Evolutionary conservation across 805 yeast species (phyloP).

Genomic region (Saccharomycopsis guyanensis): DNA sequence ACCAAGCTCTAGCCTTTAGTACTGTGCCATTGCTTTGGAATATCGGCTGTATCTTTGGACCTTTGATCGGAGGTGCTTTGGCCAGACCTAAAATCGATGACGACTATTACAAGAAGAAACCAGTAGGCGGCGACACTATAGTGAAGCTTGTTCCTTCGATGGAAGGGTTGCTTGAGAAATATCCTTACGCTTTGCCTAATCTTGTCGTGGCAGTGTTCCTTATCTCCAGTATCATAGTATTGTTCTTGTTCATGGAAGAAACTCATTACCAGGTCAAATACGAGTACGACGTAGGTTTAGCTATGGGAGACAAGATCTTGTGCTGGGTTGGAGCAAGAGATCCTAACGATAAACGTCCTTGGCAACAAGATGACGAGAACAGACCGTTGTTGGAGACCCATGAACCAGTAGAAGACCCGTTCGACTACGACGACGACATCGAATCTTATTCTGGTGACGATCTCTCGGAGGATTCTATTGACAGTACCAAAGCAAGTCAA

Average conservation of each 20-base stretch:
- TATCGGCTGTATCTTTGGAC: conserved; percentile 54
- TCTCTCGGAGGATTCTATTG: background rate
- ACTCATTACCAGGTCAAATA: conserved; percentile 36
- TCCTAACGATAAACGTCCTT: conserved; percentile 23
- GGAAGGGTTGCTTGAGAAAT: conserved; percentile 28
- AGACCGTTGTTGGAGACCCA: background rate
- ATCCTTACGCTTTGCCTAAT: conserved; percentile 49
- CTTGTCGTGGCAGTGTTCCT: conserved; percentile 36
- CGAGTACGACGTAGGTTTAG: conserved; percentile 39
- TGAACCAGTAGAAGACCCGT: conserved; percentile 9
- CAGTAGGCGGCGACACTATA: background rate
- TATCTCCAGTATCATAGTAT: conserved; percentile 30
- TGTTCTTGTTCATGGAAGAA: conserved; percentile 45
- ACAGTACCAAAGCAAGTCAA: background rate
- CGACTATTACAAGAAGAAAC: conserved; percentile 19
- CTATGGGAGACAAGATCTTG: conserved; percentile 33
- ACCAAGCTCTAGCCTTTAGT: conserved; percentile 55
- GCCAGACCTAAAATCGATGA: conserved; percentile 36
- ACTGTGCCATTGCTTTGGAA: conserved; percentile 57
- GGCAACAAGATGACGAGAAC: conserved; percentile 21
- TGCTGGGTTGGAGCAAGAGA: conserved; percentile 25
- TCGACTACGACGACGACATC: conserved; percentile 5
- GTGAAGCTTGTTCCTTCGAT: conserved; percentile 20
- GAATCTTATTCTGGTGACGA: conserved; percentile 2
- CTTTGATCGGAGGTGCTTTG: conserved; percentile 47